Percentiles rank a stretch among this genome's conserved stretches.
phyloP scores from a whole-genome alignment of 208 protist genomes.

The Porcisia hertigi region DNA sequence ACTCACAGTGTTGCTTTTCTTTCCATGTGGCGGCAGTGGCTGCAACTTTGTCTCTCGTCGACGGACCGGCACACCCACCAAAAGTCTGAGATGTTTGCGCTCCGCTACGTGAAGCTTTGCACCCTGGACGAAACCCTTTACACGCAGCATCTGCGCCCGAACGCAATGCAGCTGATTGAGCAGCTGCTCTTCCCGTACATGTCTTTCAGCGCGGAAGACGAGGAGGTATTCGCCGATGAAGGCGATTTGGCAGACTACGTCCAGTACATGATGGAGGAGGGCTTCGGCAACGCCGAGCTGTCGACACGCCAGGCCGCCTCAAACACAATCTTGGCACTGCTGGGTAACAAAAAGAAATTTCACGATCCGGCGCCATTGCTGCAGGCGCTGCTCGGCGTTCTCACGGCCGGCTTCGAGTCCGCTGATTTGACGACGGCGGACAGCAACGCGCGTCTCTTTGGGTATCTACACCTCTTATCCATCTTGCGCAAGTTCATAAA shows the following conservation, averaged over 20 bases:
- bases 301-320: constrained; percentile 75
- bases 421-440: constrained; percentile 44
- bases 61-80: constrained; percentile 50
- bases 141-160: constrained; percentile 54
- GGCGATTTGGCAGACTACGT: constrained; percentile 76
- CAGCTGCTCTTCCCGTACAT: constrained; percentile 82
- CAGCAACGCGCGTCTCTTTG: constrained; percentile 69
- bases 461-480: constrained; percentile 82
- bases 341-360: constrained; percentile 74
- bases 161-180: constrained; percentile 73
- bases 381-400: constrained; percentile 60
- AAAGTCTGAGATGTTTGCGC: constrained; percentile 80
- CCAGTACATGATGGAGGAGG: constrained; percentile 87
- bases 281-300: constrained; percentile 67
- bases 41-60: constrained; percentile 53
- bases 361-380: constrained; percentile 65
- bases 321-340: constrained; percentile 74
- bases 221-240: constrained; percentile 73
- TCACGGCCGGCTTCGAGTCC: constrained; percentile 59
- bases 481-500: constrained; percentile 82
- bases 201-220: constrained; percentile 78
- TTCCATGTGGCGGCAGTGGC: constrained; percentile 70
- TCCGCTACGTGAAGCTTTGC: constrained; percentile 83
- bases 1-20: constrained; percentile 49
- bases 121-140: constrained; percentile 71